Evolutionary conservation across 805 yeast species (phyloP), one percentile per base, ranked within the genome.

Genomic region (Nakazawaea populi): DNA sequence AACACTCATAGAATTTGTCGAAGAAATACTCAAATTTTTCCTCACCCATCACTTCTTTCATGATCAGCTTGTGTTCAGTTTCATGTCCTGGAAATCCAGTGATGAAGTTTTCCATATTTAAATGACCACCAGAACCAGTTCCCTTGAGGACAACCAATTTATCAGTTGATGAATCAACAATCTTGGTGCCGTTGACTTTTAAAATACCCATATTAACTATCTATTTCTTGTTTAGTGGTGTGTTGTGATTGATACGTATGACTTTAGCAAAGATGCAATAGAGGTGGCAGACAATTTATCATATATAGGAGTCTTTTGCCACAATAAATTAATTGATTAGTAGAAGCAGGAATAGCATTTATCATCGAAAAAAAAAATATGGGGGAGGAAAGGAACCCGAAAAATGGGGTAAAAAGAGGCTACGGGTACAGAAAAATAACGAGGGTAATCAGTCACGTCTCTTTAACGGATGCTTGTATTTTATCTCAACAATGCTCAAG

Each of bases 51-150:
- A 60, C 70, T 44, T 58, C 51, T 54, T 60, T 56, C 49, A 76
- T 52, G 1, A 73, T 75, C 44, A 63, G 55, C 58, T 75, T 75
- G 56, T 75, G 79, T 56, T 76, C 80, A 24, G 77, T 69, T 57
- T 76, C 82, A 55, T 73, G 78, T 3, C 81, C 81, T 9, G 80
- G 79, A 54, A 71, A 77, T 4, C 81, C 81, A 30, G 80, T 76
- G 56, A 77, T 76, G 70, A 77, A 76, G 61, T 77, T 77, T 60
- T 76, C 81, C 80, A 76, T 76, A 60, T 76, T 77, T 53, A 77
- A 68, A 53, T 72, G 77, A 42, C 79, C 79, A 44, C 80, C 80
- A 32, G 65, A 67, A 47, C 78, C 80, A 37, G 77, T 61, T 14
- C 81, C 82, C 52, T 69, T 72, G 50, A 76, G 68, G 18, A 76